Evolutionary conservation across 768 basidiomycete genomes (phyloP).

Genomic region (Bullera alba): DNA sequence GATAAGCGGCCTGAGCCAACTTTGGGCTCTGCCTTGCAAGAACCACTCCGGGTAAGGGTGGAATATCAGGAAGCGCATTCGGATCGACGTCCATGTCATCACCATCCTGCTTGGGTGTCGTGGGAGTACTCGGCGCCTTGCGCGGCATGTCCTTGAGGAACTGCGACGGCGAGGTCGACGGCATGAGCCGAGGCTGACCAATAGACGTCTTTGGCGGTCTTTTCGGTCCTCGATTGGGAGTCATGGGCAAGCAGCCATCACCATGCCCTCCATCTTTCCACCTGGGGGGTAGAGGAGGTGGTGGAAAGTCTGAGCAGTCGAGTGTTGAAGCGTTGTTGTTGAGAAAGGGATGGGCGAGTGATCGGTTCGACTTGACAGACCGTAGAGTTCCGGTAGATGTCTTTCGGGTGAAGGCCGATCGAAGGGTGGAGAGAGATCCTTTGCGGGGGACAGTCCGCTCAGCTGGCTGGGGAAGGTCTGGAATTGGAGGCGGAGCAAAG

Average conservation of each 20-base stretch:
- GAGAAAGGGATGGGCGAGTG: slow-evolving; percentile 10
- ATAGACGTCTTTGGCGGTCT: slow-evolving; percentile 28
- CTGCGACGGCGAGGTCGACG: slow-evolving; percentile 11
- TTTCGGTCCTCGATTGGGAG: slow-evolving; percentile 10
- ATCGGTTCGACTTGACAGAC: slow-evolving; percentile 13
- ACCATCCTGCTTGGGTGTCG: slow-evolving; percentile 5
- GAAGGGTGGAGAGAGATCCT: slow-evolving; percentile 27
- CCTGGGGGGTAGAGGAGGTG: slow-evolving; percentile 10
- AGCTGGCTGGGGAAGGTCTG: neutral
- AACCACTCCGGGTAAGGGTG: neutral
- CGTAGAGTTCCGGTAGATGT: slow-evolving; percentile 28
- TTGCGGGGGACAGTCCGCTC: slow-evolving; percentile 11
- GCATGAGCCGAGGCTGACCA: slow-evolving; percentile 17
- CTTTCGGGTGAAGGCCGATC: slow-evolving; percentile 26
- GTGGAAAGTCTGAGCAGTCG: slow-evolving; percentile 5
- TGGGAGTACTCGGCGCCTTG: slow-evolving; percentile 24
- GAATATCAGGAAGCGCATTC: neutral
- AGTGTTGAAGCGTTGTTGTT: neutral
- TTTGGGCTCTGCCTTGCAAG: neutral
- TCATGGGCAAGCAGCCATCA: slow-evolving; percentile 12
- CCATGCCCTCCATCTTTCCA: neutral
- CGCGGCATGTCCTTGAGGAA: slow-evolving; percentile 24
- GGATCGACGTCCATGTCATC: neutral
- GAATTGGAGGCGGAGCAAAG: neutral
- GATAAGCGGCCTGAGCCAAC: neutral